Conservation (phyloP, 2,329 filamentous ascomycete species). For the Byssochlamys sp. region DNA sequence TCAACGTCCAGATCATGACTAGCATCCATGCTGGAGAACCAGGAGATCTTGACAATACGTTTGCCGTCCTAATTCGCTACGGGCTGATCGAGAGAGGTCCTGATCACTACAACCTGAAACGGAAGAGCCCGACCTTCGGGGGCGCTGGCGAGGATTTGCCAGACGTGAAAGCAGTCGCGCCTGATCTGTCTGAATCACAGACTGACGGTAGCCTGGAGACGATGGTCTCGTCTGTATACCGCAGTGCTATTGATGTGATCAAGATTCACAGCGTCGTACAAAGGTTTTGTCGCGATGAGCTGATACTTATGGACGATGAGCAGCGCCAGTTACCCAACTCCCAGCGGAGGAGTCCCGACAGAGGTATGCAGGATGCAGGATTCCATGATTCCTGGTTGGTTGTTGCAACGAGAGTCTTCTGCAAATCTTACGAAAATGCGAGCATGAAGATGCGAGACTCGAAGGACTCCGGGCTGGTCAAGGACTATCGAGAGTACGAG, state of each 20-base stretch:
- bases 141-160: slow-evolving; percentile 14
- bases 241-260: slow-evolving; percentile 33
- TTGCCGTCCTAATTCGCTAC: slow-evolving; percentile 37
- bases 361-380: slow-evolving; percentile 15
- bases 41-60: slow-evolving; percentile 37
- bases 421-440: slow-evolving; percentile 34
- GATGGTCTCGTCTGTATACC: slow-evolving; percentile 19
- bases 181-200: slow-evolving; percentile 24
- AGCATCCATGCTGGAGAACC: slow-evolving; percentile 24
- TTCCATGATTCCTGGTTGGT: slow-evolving; percentile 36
- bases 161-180: slow-evolving; percentile 14
- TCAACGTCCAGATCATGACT: slow-evolving; percentile 29
- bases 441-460: slow-evolving; percentile 30
- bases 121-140: slow-evolving; percentile 9
- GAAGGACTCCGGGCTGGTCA: slow-evolving; percentile 31
- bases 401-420: slow-evolving; percentile 33
- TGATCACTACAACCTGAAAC: slow-evolving; percentile 19
- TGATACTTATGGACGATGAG: slow-evolving; percentile 30
- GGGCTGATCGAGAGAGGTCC: slow-evolving; percentile 36
- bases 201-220: slow-evolving; percentile 28
- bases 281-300: slow-evolving; percentile 38
- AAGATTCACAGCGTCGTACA: slow-evolving; percentile 42
- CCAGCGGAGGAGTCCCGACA: slow-evolving; percentile 1
- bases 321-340: background rate
- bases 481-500: slow-evolving; percentile 40